Conservation (phyloP, 192 early-diverging fungal genomes). For the Coemansia sp. region DNA sequence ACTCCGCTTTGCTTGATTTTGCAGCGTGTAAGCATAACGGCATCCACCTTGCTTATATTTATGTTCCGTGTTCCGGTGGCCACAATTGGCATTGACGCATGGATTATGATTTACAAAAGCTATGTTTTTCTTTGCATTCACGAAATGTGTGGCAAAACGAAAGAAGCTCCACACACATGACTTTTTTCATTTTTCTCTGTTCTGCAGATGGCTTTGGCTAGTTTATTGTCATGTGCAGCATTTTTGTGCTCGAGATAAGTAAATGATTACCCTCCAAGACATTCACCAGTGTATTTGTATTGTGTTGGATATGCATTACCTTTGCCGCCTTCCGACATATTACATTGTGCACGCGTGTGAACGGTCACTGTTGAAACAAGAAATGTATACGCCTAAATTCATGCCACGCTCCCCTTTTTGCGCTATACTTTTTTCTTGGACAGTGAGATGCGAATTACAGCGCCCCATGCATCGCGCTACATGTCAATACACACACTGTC, state of each 20-base stretch:
- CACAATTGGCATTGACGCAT: background rate
- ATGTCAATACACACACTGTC: background rate
- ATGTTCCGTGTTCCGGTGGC: conserved; percentile 1
- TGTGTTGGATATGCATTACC: background rate
- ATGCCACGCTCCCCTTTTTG: background rate
- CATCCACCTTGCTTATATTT: background rate
- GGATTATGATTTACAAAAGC: background rate
- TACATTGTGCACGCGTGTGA: background rate
- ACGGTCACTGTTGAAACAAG: background rate
- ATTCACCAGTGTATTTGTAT: background rate
- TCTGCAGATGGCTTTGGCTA: background rate
- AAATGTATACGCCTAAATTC: background rate
- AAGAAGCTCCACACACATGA: background rate
- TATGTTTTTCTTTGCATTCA: background rate
- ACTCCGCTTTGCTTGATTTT: conserved; percentile 1
- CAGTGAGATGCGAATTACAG: background rate
- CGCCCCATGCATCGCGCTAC: background rate
- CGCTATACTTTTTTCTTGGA: background rate
- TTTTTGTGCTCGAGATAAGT: background rate
- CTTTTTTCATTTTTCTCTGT: background rate
- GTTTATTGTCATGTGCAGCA: background rate
- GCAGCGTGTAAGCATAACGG: conserved; percentile 1
- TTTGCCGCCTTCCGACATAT: background rate
- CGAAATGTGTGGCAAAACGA: background rate
- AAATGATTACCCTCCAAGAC: background rate